phyloP scores from a whole-genome alignment of 2,329 filamentous ascomycete species.

The Cryphonectria parasitica region DNA sequence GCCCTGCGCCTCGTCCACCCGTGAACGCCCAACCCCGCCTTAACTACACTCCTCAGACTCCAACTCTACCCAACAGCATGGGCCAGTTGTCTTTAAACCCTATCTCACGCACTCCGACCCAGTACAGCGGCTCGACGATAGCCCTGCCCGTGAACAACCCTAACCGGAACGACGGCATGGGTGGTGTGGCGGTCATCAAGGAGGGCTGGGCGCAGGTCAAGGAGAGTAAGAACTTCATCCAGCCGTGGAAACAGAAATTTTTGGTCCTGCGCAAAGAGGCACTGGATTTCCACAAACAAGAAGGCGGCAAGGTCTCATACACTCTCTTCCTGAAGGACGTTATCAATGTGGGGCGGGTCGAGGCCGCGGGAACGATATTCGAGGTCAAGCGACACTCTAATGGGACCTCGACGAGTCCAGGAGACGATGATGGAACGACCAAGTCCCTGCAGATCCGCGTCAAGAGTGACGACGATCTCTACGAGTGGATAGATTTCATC shows the following conservation, averaged over 20 bases:
- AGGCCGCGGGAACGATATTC: constrained; percentile 89
- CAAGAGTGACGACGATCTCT: constrained; percentile 94
- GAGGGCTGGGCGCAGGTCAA: constrained; percentile 86
- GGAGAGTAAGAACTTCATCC: constrained; percentile 85
- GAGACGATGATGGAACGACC: constrained; percentile 78
- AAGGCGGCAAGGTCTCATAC: constrained; percentile 85
- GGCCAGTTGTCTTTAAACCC: constrained; percentile 75
- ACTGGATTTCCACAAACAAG: constrained; percentile 91
- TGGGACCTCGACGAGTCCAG: constrained; percentile 70
- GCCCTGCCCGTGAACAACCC: constrained; percentile 65
- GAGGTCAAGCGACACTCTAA: constrained; percentile 83
- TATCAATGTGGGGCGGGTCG: constrained; percentile 85
- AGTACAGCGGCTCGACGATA: constrained; percentile 72
- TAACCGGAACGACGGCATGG: constrained; percentile 56
- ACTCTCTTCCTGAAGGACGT: constrained; percentile 86
- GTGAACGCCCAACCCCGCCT: constrained; percentile 73
- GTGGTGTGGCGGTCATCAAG: constrained; percentile 75
- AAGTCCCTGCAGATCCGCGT: constrained; percentile 90
- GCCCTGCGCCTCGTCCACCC: constrained; percentile 89
- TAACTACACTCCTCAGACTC: constrained; percentile 73
- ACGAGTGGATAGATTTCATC: constrained; percentile 98
- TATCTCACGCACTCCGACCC: constrained; percentile 66
- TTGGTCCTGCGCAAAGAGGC: constrained; percentile 90
- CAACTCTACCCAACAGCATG: constrained; percentile 75
- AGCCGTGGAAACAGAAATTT: constrained; percentile 87